Percentiles rank a stretch among this genome's conserved stretches.
Conservation (phyloP, 768 basidiomycete genomes). For the Macrolepiota albuminosa region DNA sequence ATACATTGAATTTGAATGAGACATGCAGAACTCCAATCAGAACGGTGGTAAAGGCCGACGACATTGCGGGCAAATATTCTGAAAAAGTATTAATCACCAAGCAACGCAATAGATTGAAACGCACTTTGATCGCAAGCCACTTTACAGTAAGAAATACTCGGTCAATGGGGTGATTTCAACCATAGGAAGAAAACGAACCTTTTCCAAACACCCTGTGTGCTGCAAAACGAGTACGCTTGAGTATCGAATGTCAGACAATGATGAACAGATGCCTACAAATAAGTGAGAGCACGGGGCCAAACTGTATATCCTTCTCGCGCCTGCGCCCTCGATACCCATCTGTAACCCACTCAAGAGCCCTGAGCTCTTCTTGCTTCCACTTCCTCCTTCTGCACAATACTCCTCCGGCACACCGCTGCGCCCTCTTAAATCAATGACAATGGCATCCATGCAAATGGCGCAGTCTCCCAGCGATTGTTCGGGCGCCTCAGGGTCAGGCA, state of each 20-base stretch:
- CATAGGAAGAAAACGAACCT: slow-evolving; percentile 35
- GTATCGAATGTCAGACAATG: neutral
- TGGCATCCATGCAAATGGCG: slow-evolving; percentile 91
- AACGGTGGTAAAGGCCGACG: slow-evolving; percentile 74
- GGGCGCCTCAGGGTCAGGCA: slow-evolving; percentile 69
- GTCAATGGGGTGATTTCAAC: slow-evolving; percentile 8
- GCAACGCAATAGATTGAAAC: neutral
- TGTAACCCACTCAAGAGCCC: slow-evolving; percentile 42
- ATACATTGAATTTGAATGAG: slow-evolving; percentile 1
- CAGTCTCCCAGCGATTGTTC: slow-evolving; percentile 82
- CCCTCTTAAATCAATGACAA: slow-evolving; percentile 44
- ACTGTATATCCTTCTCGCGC: slow-evolving; percentile 67
- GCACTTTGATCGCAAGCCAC: slow-evolving; percentile 77
- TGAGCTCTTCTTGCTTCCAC: slow-evolving; percentile 23
- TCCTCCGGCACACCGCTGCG: slow-evolving; percentile 29
- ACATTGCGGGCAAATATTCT: slow-evolving; percentile 94
- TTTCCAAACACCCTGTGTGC: slow-evolving; percentile 87
- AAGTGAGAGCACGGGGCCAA: slow-evolving; percentile 87
- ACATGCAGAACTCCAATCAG: neutral
- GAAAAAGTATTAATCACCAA: neutral
- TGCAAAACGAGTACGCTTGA: slow-evolving; percentile 21
- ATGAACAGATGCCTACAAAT: slow-evolving; percentile 53
- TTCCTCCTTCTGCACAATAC: slow-evolving; percentile 21
- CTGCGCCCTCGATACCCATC: slow-evolving; percentile 37
- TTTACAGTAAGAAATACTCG: slow-evolving; percentile 17